Evolutionary conservation across 108 stramenopile genomes (phyloP).

Genomic region (Asterionellopsis glacialis): DNA sequence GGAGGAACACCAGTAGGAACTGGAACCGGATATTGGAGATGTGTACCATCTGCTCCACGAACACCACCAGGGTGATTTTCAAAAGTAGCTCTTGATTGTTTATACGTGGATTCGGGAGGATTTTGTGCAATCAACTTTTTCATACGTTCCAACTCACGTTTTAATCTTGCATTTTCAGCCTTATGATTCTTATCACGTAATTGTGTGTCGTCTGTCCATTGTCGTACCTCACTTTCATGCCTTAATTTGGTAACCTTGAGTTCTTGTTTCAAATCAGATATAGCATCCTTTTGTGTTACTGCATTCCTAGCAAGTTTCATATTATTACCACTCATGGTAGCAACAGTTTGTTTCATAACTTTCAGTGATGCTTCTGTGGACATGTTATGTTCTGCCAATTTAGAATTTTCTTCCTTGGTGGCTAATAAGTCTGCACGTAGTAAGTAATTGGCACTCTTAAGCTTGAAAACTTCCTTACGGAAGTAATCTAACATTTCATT

Average conservation of each 20-base stretch:
- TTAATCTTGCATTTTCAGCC: background rate
- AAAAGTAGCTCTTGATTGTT: no score
- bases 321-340: slow-evolving; percentile 1
- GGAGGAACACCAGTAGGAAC: no score
- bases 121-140: background rate
- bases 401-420: background rate
- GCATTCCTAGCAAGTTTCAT: background rate
- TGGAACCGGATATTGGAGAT: no score
- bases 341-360: slow-evolving; percentile 1
- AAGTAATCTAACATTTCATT: slow-evolving; percentile 12
- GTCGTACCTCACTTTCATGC: background rate
- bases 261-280: slow-evolving; percentile 1
- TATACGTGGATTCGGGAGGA: background rate
- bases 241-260: background rate
- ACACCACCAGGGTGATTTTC: no score
- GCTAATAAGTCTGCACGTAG: slow-evolving; percentile 8
- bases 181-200: background rate
- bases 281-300: background rate
- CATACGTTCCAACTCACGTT: slow-evolving; percentile 5
- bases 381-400: background rate
- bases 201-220: background rate
- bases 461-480: slow-evolving; percentile 12
- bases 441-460: slow-evolving; percentile 7
- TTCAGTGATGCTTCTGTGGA: background rate
- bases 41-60: no score